A percentile compares a stretch with the other conserved stretches of the same genome.
These are phyloP conservation scores for Trichoderma cornu-damae DNA, from an alignment of 2,329 filamentous ascomycete genomes.

Conservation along the genomic window DNA sequence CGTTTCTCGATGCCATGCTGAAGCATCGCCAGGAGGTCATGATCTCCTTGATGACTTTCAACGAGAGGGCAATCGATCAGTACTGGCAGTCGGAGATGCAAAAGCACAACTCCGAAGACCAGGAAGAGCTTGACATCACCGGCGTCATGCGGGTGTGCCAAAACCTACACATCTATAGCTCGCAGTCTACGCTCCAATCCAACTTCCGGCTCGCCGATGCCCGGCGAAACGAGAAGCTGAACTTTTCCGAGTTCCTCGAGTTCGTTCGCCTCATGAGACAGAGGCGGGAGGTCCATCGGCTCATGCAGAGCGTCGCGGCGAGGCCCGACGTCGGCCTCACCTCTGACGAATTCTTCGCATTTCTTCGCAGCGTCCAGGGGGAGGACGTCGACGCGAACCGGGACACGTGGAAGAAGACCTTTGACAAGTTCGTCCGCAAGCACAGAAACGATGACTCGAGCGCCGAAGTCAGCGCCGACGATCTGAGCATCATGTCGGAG, in stretches of 20 bases:
- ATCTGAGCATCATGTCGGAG: conserved; percentile 61
- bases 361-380: conserved; percentile 67
- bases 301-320: conserved; percentile 60
- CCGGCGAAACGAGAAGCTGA: conserved; percentile 60
- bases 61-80: conserved; percentile 71
- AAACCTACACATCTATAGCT: conserved; percentile 86
- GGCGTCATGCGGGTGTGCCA: conserved; percentile 81
- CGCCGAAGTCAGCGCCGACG: conserved; percentile 41
- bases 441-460: conserved; percentile 45
- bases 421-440: conserved; percentile 62
- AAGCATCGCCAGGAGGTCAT: conserved; percentile 85
- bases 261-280: conserved; percentile 82
- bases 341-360: conserved; percentile 66
- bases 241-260: conserved; percentile 73
- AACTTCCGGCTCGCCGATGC: conserved; percentile 71
- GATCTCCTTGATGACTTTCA: conserved; percentile 80
- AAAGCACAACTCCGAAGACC: conserved; percentile 53
- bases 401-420: conserved; percentile 64
- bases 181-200: conserved; percentile 63
- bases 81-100: conserved; percentile 87
- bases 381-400: conserved; percentile 67
- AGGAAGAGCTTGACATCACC: conserved; percentile 69
- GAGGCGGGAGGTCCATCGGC: conserved; percentile 69
- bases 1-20: conserved; percentile 76
- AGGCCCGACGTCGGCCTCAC: conserved; percentile 62